phyloP scores from a whole-genome alignment of 2,329 filamentous ascomycete genomes.

The Calycina marina region DNA sequence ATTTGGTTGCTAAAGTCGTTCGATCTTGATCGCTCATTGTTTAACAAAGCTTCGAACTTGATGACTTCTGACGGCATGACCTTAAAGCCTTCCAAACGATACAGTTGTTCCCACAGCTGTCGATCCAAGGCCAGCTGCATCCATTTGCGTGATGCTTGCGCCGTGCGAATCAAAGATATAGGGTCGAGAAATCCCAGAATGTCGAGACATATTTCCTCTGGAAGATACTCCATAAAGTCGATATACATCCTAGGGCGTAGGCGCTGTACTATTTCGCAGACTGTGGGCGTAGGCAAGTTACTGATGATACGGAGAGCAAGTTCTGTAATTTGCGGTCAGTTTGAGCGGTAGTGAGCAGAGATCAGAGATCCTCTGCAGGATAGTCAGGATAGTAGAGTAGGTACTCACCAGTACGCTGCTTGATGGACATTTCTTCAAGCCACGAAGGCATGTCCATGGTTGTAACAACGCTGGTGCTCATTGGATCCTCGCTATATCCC shows the following conservation, averaged over 20 bases:
- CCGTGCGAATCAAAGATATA: constrained; percentile 63
- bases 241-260: constrained; percentile 78
- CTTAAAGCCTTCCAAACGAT: constrained; percentile 76
- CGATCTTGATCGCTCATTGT: constrained; percentile 12
- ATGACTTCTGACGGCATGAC: constrained; percentile 51
- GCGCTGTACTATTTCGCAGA: constrained; percentile 67
- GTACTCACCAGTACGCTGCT: constrained; percentile 18
- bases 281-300: constrained; percentile 63
- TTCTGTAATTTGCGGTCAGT: constrained; percentile 37
- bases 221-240: constrained; percentile 75
- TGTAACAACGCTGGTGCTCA: constrained; percentile 12
- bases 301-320: constrained; percentile 67
- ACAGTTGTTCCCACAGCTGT: constrained; percentile 74
- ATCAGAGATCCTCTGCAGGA: background rate
- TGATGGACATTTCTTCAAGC: constrained; percentile 12
- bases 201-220: constrained; percentile 80
- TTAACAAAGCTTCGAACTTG: constrained; percentile 44
- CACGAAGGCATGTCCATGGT: constrained; percentile 8
- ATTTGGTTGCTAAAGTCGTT: constrained; percentile 26
- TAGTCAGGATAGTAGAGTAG: too few relatives aligned
- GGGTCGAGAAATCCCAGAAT: constrained; percentile 80
- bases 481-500: constrained; percentile 23
- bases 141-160: constrained; percentile 70
- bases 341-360: background rate
- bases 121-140: constrained; percentile 67